Conservation (phyloP, 768 basidiomycete genomes). For the Boletus patriciae region DNA sequence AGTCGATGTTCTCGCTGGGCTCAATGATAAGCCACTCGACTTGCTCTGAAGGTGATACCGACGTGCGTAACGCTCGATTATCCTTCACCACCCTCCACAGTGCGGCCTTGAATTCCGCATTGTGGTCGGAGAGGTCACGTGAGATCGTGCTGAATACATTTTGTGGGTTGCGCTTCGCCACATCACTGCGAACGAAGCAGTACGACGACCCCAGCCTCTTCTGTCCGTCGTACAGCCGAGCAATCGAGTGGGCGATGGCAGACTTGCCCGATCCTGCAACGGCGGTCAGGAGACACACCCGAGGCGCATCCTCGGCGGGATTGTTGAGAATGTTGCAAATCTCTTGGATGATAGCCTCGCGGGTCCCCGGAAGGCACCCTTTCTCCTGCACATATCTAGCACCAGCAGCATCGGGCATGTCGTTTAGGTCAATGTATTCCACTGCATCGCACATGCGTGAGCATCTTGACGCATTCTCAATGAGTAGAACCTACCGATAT, state of each 20-base stretch:
- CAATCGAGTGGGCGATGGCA: constrained; percentile 27
- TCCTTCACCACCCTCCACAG: constrained; percentile 6
- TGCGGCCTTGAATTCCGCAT: constrained; percentile 12
- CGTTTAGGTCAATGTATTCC: constrained; percentile 13
- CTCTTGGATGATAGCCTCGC: no score
- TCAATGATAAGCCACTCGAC: constrained; percentile 26
- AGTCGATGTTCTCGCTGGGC: constrained; percentile 19
- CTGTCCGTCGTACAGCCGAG: constrained; percentile 20
- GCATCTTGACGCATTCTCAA: background rate
- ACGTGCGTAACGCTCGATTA: constrained; percentile 19
- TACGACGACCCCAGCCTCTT: constrained; percentile 32
- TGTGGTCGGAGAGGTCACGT: constrained; percentile 27
- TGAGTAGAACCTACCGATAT: background rate
- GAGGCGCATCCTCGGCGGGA: background rate
- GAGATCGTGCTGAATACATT: constrained; percentile 25
- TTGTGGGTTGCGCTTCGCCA: constrained; percentile 8
- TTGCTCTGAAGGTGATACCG: constrained; percentile 15
- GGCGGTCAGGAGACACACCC: constrained; percentile 23
- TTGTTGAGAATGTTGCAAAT: no score
- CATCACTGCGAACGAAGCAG: constrained; percentile 20
- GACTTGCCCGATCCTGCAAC: constrained; percentile 31
- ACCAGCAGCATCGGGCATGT: background rate
- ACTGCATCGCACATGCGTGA: background rate
- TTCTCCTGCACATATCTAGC: no score
- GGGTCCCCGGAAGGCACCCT: no score